Conservation (phyloP, 2,329 filamentous ascomycete genomes). For the Clarireedia sp. region DNA sequence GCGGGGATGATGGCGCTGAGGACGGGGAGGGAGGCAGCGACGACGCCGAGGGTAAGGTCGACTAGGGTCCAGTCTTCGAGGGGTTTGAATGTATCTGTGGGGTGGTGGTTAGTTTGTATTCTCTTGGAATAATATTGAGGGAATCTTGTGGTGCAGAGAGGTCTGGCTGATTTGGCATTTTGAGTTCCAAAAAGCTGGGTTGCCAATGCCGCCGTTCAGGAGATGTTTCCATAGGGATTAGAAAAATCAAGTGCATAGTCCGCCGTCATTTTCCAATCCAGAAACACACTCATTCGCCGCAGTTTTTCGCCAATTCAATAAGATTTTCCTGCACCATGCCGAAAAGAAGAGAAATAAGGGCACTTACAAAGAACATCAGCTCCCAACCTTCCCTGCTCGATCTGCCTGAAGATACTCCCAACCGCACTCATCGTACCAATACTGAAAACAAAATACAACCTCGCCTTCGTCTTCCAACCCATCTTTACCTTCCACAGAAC, state of each 20-base stretch:
- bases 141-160: too few relatives aligned
- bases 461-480: conserved; percentile 25
- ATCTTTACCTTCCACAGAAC: conserved; percentile 32
- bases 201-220: too few relatives aligned
- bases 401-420: conserved; percentile 27
- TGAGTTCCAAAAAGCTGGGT: too few relatives aligned
- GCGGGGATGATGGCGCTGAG: conserved; percentile 23
- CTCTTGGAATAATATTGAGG: background rate
- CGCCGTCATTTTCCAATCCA: background rate
- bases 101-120: background rate
- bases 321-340: too few relatives aligned
- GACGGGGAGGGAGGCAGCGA: conserved; percentile 30
- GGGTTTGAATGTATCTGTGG: conserved; percentile 19
- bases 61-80: conserved; percentile 28
- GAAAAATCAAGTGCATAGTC: too few relatives aligned
- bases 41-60: conserved; percentile 29
- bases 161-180: too few relatives aligned
- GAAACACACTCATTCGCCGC: background rate
- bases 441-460: conserved; percentile 30
- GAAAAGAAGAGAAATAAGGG: background rate
- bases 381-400: conserved; percentile 13
- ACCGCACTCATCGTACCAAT: conserved; percentile 29
- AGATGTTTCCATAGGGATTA: too few relatives aligned
- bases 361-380: conserved; percentile 3
- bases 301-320: too few relatives aligned